phyloP scores from a whole-genome alignment of 1,284 basidiomycete species.

The Apiotrichum brassicae region DNA sequence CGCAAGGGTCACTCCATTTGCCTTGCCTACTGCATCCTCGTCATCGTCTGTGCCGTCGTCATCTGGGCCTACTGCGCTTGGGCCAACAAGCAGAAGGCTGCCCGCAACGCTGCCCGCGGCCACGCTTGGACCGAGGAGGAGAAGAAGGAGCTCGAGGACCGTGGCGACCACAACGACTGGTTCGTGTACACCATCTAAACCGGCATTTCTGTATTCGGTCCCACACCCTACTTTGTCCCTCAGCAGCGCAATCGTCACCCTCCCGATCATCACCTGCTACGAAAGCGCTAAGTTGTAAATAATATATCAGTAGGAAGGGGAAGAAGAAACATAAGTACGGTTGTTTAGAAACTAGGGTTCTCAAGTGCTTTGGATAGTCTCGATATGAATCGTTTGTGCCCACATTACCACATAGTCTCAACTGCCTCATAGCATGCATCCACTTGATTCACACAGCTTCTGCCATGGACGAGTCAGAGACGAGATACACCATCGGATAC shows the following conservation, averaged over 20 bases:
- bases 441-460: too few relatives aligned
- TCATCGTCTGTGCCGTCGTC: conserved; percentile 18
- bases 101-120: conserved; percentile 23
- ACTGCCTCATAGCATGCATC: too few relatives aligned
- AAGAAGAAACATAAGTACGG: neutral
- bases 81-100: conserved; percentile 26
- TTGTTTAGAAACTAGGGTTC: neutral
- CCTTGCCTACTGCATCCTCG: conserved; percentile 27
- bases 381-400: neutral
- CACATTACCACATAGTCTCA: too few relatives aligned
- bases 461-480: too few relatives aligned
- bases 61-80: conserved; percentile 23
- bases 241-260: neutral
- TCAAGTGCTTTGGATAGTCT: neutral
- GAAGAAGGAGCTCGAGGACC: conserved; percentile 28
- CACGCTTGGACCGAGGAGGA: conserved; percentile 33
- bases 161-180: conserved; percentile 35
- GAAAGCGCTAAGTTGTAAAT: neutral
- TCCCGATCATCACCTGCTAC: neutral
- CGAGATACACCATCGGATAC: too few relatives aligned
- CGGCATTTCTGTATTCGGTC: neutral
- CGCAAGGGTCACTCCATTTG: conserved; percentile 31
- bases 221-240: neutral
- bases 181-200: conserved; percentile 33
- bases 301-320: neutral